A percentile compares a stretch with the other conserved stretches of the same genome.
Conservation (phyloP, 2,329 filamentous ascomycete genomes). For the Xylaria sp. region DNA sequence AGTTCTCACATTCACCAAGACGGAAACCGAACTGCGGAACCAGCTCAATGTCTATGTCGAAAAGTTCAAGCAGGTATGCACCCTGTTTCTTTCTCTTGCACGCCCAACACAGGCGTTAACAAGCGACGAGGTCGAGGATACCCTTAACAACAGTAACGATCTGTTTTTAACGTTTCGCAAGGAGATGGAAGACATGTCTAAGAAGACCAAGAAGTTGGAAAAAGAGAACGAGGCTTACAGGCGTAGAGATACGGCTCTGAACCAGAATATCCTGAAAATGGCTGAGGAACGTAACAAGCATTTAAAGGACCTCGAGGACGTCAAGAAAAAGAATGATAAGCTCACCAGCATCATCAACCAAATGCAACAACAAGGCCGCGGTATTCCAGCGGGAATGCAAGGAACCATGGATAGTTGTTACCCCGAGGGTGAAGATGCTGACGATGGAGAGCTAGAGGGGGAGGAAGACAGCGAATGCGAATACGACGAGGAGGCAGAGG, state of each 20-base stretch:
- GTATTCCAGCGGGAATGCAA: constrained; percentile 72
- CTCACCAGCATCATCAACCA: constrained; percentile 94
- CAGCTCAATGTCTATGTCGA: constrained; percentile 99
- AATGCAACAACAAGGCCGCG: constrained; percentile 94
- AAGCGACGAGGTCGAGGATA: constrained; percentile 89
- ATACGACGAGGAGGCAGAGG: constrained; percentile 68
- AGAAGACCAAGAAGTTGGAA: constrained; percentile 96
- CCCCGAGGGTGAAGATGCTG: constrained; percentile 71
- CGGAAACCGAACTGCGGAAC: constrained; percentile 89
- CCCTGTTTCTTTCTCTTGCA: constrained; percentile 44
- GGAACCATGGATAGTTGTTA: constrained; percentile 69
- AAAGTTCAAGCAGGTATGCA: constrained; percentile 96
- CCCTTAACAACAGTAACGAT: constrained; percentile 97
- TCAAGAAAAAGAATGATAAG: constrained; percentile 87
- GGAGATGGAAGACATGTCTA: constrained; percentile 99
- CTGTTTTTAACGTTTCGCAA: constrained; percentile 96
- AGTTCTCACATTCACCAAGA: constrained; percentile 95
- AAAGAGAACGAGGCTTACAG: constrained; percentile 94
- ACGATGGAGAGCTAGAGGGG: constrained; percentile 71
- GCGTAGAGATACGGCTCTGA: constrained; percentile 91
- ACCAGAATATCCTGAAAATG: constrained; percentile 96
- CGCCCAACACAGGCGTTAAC: constrained; percentile 53
- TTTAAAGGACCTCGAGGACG: constrained; percentile 79
- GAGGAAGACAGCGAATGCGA: constrained; percentile 71
- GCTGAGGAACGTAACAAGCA: constrained; percentile 87